These are phyloP conservation scores for Gracilariopsis chorda DNA, from an alignment of 23 red algal species.

Conservation along the genomic window DNA sequence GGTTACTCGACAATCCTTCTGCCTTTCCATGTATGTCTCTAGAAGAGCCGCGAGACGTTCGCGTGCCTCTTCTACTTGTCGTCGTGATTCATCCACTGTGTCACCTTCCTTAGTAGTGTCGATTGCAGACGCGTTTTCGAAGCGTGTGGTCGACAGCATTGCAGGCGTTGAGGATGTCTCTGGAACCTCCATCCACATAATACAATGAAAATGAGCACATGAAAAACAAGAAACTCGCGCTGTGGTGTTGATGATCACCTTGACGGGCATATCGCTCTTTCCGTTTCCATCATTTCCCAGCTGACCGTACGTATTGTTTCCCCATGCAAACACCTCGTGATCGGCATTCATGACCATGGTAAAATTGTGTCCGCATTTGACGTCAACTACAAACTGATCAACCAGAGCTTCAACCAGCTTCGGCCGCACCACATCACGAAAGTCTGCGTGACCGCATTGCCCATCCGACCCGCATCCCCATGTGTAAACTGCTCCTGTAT, in stretches of 20 bases:
- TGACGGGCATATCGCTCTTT: slow-evolving; percentile 61
- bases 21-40: slow-evolving; percentile 4
- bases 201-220: slow-evolving; percentile 89
- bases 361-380: slow-evolving; percentile 97
- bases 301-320: slow-evolving; percentile 93
- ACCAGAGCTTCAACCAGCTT: slow-evolving; percentile 60
- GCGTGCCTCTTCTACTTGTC: slow-evolving; percentile 39
- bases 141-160: background rate
- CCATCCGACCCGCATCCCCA: slow-evolving; percentile 94
- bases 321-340: slow-evolving; percentile 81
- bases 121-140: background rate
- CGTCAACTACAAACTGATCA: slow-evolving; percentile 42
- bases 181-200: slow-evolving; percentile 67
- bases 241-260: slow-evolving; percentile 43
- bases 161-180: background rate
- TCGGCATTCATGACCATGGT: slow-evolving; percentile 74
- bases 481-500: slow-evolving; percentile 81
- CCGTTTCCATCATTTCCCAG: slow-evolving; percentile 78
- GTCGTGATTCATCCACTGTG: background rate
- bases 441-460: slow-evolving; percentile 67
- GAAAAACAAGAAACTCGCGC: slow-evolving; percentile 39
- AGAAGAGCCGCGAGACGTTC: slow-evolving; percentile 25
- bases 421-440: slow-evolving; percentile 67
- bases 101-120: background rate
- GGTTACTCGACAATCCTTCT: background rate